Conservation (phyloP, 2,329 filamentous ascomycete genomes). For the Fusarium torulosum region DNA sequence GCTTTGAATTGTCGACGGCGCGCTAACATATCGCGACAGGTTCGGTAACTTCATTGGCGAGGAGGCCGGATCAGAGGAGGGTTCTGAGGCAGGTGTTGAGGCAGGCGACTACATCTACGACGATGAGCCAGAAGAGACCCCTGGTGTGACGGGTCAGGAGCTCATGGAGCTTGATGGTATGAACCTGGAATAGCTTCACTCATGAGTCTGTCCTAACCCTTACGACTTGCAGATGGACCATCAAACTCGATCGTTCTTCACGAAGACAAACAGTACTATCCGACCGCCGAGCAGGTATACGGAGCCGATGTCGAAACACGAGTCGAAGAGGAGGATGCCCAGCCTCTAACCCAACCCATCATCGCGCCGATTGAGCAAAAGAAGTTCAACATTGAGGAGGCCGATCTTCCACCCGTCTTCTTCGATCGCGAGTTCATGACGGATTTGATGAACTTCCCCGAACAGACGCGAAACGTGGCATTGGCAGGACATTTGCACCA, state of each 20-base stretch:
- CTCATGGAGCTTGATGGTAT: conserved; percentile 92
- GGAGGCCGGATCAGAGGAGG: conserved; percentile 85
- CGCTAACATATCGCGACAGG: conserved; percentile 60
- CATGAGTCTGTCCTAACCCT: conserved; percentile 19
- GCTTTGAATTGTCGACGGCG: conserved; percentile 29
- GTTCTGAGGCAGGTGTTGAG: conserved; percentile 81
- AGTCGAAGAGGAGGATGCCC: conserved; percentile 97
- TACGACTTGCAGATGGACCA: conserved; percentile 71
- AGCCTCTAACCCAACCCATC: conserved; percentile 91
- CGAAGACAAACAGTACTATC: conserved; percentile 99
- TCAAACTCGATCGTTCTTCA: conserved; percentile 98
- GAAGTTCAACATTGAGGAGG: conserved; percentile 95
- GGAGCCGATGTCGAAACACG: conserved; percentile 93
- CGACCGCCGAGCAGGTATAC: conserved; percentile 96
- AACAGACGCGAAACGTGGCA: conserved; percentile 93
- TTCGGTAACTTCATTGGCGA: conserved; percentile 99
- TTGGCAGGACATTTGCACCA: conserved; percentile 95
- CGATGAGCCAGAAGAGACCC: conserved; percentile 76
- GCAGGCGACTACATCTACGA: conserved; percentile 85
- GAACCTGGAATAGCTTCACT: conserved; percentile 31
- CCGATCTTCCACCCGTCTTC: conserved; percentile 87
- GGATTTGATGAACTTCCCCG: conserved; percentile 94
- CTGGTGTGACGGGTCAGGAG: conserved; percentile 78
- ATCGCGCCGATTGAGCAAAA: conserved; percentile 93
- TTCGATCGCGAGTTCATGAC: conserved; percentile 94